Evolutionary conservation across 345 rosid species (phyloP).

Genomic region (Arabis hirsuta): DNA sequence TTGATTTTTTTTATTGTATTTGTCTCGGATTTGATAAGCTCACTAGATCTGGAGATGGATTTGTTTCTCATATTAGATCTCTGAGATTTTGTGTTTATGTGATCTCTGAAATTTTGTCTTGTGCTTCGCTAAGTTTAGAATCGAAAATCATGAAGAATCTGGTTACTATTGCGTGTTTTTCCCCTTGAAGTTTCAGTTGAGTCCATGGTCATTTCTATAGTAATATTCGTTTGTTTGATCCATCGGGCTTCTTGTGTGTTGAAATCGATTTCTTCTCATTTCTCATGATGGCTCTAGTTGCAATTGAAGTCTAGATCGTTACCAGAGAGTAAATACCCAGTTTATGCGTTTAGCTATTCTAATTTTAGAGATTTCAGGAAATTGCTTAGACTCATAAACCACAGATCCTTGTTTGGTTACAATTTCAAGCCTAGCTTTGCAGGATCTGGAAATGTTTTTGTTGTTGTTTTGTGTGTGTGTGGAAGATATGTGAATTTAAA

Average conservation of each 20-base stretch:
- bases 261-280: background rate
- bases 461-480: too few relatives aligned
- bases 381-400: background rate
- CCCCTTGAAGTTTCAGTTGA: background rate
- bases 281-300: conserved; percentile 4
- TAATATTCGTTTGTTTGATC: conserved; percentile 12
- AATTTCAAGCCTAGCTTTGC: background rate
- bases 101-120: conserved; percentile 7
- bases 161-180: background rate
- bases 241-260: background rate
- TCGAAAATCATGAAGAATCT: conserved; percentile 22
- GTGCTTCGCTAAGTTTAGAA: conserved; percentile 2
- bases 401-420: conserved; percentile 14
- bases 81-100: background rate
- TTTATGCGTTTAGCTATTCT: background rate
- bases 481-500: conserved; percentile 7
- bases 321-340: background rate
- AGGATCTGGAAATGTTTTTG: background rate
- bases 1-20: background rate
- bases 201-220: background rate
- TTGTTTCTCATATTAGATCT: conserved; percentile 31
- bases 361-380: background rate
- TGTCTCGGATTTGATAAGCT: conserved; percentile 16
- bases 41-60: conserved; percentile 39
- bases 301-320: background rate